Evolutionary conservation across 2,329 filamentous ascomycete species (phyloP), one percentile per base, ranked within the genome.

Genomic region (Ophiostoma quercus): DNA sequence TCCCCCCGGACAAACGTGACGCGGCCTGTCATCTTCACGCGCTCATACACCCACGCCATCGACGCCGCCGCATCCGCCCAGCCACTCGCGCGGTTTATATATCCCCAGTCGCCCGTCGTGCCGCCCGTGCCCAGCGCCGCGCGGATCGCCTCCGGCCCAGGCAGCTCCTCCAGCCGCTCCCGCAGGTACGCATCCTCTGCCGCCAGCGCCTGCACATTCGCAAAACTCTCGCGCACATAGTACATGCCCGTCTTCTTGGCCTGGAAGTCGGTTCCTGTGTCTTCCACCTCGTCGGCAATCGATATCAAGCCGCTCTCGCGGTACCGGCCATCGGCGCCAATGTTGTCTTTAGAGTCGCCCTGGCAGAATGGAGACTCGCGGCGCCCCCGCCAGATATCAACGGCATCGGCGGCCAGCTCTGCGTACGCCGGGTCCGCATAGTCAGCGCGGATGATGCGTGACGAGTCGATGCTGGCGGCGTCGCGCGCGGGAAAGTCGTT

Each of bases 391-490:
- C 88, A 95, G 76, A 85, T 82, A 22, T 83, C 79, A 75, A 92
- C 90, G 1, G 93, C 92, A 47, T 87, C 82, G 22, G 86, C 84
- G 25, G 90, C 92, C 65, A 98, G 87, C 19, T 83, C 81, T 6
- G 92, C 86, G 79, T 98, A 98, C 29, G 88, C 85, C 0, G 86
- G 81, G 76, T 94, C 88, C 5, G 91, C 89, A 77, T 98, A 98
- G 82, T 98, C 94, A 67, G 86, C 80, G 70, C 88, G 84, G 73
- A 90, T 83, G 74, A 90, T 88, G 73, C 88, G 85, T 16, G 87
- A 89, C 3, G 82, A 83, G 79, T 90, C 88, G 75, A 89, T 83
- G 73, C 84, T 87, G 67, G 87, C 84, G 70, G 83, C 83, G 75
- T 90, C 87, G 62, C 82, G 79, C 7, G 86, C 82, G 1, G 87